A percentile compares a stretch with the other conserved stretches of the same genome.
phyloP scores from a whole-genome alignment of 1,139 yeast species.

The Taphrina communis region DNA sequence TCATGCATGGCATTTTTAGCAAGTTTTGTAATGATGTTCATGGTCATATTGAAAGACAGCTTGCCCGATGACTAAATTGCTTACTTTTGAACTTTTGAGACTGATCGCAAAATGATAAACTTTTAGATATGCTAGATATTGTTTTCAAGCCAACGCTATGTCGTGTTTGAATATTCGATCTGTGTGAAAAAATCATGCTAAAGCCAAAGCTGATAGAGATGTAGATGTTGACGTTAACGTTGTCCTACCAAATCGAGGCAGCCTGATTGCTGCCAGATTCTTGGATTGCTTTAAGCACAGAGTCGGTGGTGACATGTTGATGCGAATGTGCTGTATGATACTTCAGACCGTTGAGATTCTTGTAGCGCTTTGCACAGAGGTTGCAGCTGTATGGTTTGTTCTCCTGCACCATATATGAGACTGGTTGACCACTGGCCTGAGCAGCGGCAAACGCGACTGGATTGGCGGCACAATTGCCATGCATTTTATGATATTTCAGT shows the following conservation, averaged over 20 bases:
- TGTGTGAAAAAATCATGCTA: constrained; percentile 5
- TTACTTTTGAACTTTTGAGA: not conserved
- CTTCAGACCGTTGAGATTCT: constrained; percentile 92
- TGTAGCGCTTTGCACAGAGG: constrained; percentile 96
- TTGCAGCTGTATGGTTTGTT: constrained; percentile 98
- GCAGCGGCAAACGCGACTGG: constrained; percentile 40
- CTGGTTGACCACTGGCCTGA: constrained; percentile 35
- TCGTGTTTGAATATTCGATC: not conserved
- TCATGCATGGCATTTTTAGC: too few relatives aligned
- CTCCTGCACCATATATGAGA: constrained; percentile 78
- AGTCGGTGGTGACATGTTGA: constrained; percentile 41
- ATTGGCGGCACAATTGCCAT: constrained; percentile 62
- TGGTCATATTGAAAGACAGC: not conserved
- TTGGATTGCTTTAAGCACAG: constrained; percentile 25
- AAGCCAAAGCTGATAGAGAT: constrained; percentile 1
- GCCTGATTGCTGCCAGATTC: constrained; percentile 17
- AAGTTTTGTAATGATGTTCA: too few relatives aligned
- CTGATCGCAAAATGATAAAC: not conserved
- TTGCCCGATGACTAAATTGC: not conserved
- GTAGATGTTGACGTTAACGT: not conserved
- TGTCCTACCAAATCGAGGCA: constrained; percentile 15
- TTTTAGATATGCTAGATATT: not conserved
- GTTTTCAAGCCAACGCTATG: constrained; percentile 10
- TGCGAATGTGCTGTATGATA: constrained; percentile 93
- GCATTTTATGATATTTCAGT: constrained; percentile 89